Evolutionary conservation across 768 basidiomycete species (phyloP), one percentile per base, ranked within the genome.

Genomic region (Sistotremastrum suecicum): DNA sequence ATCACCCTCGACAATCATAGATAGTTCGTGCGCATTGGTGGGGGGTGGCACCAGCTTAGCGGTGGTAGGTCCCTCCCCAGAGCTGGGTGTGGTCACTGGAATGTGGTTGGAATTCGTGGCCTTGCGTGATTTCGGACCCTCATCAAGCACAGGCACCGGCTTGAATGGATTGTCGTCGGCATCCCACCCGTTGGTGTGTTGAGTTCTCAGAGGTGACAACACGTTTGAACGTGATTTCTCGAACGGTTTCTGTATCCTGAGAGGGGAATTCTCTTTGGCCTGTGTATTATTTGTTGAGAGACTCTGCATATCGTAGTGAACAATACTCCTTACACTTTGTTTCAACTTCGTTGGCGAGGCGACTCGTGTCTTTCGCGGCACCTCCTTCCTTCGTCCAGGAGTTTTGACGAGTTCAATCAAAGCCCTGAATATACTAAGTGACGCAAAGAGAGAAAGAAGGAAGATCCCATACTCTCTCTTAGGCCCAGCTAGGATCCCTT

Each of bases 341-440:
- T 66, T 69, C 46, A 70, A 61, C 56, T 72, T 76, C 6, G 63
- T 58, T 11, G 58, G 57, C 7, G 58, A 51, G 29, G 58, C 63
- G n/a, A 66, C 57, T 52, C 74, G 74, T 11, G 71, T 65, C 52
- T 70, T 74, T 52, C 68, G 74, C 3, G 65, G 63, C 9, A 69
- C 60, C 41, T 66, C 68, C 62, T 74, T 83, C 60, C 75, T 84
- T 39, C 84, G 74, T 32, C 82, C 78, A 9, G 86, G 86, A 1
- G 87, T 89, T 63, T 89, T 89, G 3, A 89, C 75, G 11, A 89
- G 70, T 44, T 88, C 83, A 37, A 85, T 78, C 10, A 88, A 71
- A 5, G 76, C 72, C 41, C 85, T 87, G 50, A 10, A 37, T 0
- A 9, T 8, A 38, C 12, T 45, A 28, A 46, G 53, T 20, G 49